Percentiles rank a stretch among this genome's conserved stretches.
phyloP scores from a whole-genome alignment of 1,284 basidiomycete species.

The Mycena citricolor region DNA sequence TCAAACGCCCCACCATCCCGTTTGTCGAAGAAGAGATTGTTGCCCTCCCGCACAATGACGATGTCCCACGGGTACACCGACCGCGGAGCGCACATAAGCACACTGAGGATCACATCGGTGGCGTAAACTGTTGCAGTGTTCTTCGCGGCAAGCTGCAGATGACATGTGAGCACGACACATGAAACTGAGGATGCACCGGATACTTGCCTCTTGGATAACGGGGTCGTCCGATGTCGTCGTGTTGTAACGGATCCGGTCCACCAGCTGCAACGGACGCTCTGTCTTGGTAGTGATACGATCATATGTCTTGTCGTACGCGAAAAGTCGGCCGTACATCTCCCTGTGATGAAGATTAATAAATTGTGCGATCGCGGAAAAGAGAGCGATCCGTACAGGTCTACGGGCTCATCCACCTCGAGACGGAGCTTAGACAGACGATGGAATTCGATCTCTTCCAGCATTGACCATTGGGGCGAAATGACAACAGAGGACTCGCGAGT shows the following conservation, averaged over 20 bases:
- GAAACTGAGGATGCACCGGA: constrained; percentile 3
- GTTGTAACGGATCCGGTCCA: constrained; percentile 97
- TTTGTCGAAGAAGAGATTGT: constrained; percentile 97
- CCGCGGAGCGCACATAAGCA: constrained; percentile 94
- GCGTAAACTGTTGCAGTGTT: constrained; percentile 86
- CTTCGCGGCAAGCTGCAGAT: constrained; percentile 69
- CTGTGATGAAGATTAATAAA: constrained; percentile 39
- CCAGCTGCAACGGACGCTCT: constrained; percentile 85
- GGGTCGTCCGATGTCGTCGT: constrained; percentile 97
- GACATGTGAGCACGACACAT: constrained; percentile 12
- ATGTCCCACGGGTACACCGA: constrained; percentile 99
- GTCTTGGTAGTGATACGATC: constrained; percentile 95
- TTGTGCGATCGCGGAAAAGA: constrained; percentile 5
- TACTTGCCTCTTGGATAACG: constrained; percentile 79
- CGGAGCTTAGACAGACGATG: constrained; percentile 88
- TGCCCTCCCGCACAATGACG: constrained; percentile 89
- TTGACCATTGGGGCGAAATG: constrained; percentile 88
- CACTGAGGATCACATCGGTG: constrained; percentile 93
- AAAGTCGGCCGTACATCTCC: constrained; percentile 86
- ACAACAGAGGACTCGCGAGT: constrained; percentile 93
- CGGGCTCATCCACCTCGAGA: constrained; percentile 89
- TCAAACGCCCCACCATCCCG: constrained; percentile 97
- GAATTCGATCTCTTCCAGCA: constrained; percentile 98
- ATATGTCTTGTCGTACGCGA: constrained; percentile 92
- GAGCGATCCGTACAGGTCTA: constrained; percentile 69